A percentile compares a stretch with the other conserved stretches of the same genome.
Conservation (phyloP, 495 filamentous ascomycete genomes). For the Endocarpon pusillum region DNA sequence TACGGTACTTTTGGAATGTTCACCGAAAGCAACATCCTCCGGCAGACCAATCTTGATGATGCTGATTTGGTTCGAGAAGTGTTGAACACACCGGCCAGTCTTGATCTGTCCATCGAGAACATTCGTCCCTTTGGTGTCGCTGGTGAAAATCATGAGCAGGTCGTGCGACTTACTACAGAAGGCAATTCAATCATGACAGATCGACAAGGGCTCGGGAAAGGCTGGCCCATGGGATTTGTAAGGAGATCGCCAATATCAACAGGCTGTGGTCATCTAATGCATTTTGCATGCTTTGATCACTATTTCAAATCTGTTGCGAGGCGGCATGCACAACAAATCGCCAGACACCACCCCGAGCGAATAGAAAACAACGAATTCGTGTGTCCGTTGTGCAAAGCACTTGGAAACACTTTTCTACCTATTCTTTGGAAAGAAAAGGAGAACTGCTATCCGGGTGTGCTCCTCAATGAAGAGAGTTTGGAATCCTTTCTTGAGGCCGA, state of each 20-base stretch:
- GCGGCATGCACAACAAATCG: conserved; percentile 79
- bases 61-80: conserved; percentile 74
- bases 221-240: conserved; percentile 53
- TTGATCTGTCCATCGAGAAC: conserved; percentile 67
- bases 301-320: conserved; percentile 69
- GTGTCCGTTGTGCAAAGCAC: conserved; percentile 93
- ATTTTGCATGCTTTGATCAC: conserved; percentile 85
- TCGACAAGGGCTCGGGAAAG: conserved; percentile 71
- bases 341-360: conserved; percentile 76
- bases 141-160: conserved; percentile 58
- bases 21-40: conserved; percentile 70
- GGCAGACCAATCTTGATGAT: conserved; percentile 69
- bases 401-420: conserved; percentile 89
- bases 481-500: conserved; percentile 41
- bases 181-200: conserved; percentile 55
- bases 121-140: conserved; percentile 83
- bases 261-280: conserved; percentile 96
- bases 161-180: conserved; percentile 56
- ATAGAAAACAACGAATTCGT: conserved; percentile 69
- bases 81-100: conserved; percentile 51
- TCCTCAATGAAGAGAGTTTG: conserved; percentile 42
- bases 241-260: conserved; percentile 69
- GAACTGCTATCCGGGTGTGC: conserved; percentile 52
- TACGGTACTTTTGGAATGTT: conserved; percentile 87
- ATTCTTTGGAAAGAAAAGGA: conserved; percentile 91